A percentile compares a stretch with the other conserved stretches of the same genome.
These are phyloP conservation scores for Hibiscus trionum DNA, from an alignment of 345 rosid genomes.

Conservation along the genomic window DNA sequence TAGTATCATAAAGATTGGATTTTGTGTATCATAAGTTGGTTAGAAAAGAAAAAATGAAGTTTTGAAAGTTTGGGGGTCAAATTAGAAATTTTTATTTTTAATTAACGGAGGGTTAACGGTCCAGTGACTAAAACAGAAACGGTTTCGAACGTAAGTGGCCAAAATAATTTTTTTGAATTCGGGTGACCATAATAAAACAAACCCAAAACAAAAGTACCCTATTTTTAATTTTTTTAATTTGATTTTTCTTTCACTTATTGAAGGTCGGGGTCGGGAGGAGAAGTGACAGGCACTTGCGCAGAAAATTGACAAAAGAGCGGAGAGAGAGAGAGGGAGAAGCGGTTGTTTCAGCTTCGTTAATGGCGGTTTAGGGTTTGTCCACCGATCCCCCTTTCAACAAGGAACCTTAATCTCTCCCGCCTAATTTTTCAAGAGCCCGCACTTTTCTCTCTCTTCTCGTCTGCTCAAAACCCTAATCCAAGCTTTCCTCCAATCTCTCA, in stretches of 20 bases:
- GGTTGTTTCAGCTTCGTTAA: conserved; percentile 24
- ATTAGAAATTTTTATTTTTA: too few species aligned
- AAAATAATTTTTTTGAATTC: too few species aligned
- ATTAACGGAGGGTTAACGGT: too few species aligned
- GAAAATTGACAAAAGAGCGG: conserved; percentile 14
- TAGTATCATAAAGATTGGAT: too few species aligned
- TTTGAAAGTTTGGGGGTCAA: too few species aligned
- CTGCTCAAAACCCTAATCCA: conserved; percentile 49
- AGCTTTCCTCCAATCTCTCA: neutral
- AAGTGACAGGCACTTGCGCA: conserved; percentile 14
- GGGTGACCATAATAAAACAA: too few species aligned
- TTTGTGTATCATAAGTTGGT: too few species aligned
- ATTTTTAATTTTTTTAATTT: neutral
- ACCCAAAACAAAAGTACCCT: too few species aligned
- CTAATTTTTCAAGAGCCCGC: conserved; percentile 10
- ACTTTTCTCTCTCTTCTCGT: conserved; percentile 19
- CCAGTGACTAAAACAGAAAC: too few species aligned
- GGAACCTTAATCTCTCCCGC: conserved; percentile 21
- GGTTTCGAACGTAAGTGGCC: too few species aligned
- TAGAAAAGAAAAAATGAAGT: too few species aligned
- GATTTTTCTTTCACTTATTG: conserved; percentile 19
- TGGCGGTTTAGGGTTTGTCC: conserved; percentile 57
- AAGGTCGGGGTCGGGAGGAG: conserved; percentile 16
- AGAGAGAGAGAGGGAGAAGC: conserved; percentile 9
- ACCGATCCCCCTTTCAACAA: conserved; percentile 17